Conservation (phyloP, 768 basidiomycete species). For the Basidioascus undulatus region DNA sequence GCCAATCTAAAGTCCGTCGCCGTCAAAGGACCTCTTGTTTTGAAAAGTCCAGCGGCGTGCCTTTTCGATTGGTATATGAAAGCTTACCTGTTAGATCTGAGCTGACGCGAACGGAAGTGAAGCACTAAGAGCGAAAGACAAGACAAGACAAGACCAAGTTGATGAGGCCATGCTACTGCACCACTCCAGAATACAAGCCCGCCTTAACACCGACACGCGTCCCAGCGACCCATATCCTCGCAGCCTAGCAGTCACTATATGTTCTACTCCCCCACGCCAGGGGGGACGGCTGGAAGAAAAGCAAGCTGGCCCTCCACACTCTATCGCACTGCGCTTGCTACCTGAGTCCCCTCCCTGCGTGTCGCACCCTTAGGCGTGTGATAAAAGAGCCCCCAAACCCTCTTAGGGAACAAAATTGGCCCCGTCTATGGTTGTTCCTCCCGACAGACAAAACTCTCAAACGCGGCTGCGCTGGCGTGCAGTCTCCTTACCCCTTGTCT, state of each 20-base stretch:
- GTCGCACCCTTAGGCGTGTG: constrained; percentile 2
- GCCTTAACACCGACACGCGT: neutral
- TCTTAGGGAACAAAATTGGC: no score
- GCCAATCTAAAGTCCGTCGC: no score
- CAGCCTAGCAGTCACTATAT: neutral
- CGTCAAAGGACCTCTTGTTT: no score
- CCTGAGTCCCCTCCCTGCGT: neutral
- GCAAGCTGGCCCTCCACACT: neutral
- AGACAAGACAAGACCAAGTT: neutral
- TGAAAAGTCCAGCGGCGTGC: no score
- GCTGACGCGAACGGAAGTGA: no score
- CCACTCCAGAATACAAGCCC: neutral
- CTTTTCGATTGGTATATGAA: no score
- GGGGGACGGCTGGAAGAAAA: neutral
- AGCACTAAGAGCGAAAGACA: neutral
- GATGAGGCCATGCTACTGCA: neutral
- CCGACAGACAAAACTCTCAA: no score
- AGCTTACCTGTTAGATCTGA: no score
- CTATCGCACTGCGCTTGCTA: neutral
- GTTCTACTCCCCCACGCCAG: no score
- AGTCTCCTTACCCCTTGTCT: no score
- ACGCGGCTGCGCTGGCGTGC: no score
- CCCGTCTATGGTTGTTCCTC: no score
- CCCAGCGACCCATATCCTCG: neutral
- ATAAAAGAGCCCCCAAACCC: neutral